A percentile compares a stretch with the other conserved stretches of the same genome.
phyloP scores from a whole-genome alignment of 345 rosid genomes.

The Boechera stricta region DNA sequence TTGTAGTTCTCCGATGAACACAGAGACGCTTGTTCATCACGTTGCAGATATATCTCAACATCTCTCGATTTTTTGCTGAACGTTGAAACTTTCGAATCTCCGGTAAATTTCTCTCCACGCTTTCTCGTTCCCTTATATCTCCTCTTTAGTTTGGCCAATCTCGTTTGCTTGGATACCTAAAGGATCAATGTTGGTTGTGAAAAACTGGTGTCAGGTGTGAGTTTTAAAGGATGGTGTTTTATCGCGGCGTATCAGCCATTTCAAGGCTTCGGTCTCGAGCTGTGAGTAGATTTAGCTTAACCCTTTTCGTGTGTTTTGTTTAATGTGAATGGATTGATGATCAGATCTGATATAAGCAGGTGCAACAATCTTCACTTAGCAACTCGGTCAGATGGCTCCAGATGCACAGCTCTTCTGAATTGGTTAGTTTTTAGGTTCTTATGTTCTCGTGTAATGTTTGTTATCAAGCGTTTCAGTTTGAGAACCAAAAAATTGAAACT shows the following conservation, averaged over 20 bases:
- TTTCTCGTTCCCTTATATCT: background rate
- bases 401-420: constrained; percentile 68
- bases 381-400: constrained; percentile 83
- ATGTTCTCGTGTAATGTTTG: background rate
- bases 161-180: background rate
- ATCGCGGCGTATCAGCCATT: constrained; percentile 57
- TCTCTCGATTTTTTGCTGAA: background rate
- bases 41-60: constrained; percentile 3
- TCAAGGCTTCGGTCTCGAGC: constrained; percentile 66
- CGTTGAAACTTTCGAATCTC: constrained; percentile 21
- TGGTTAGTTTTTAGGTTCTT: constrained; percentile 47
- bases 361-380: constrained; percentile 57
- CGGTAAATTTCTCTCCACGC: background rate
- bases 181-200: constrained; percentile 7
- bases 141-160: background rate
- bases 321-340: constrained; percentile 6
- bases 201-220: constrained; percentile 31
- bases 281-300: constrained; percentile 47
- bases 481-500: too few species aligned
- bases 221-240: constrained; percentile 61
- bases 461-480: background rate
- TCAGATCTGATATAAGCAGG: constrained; percentile 49
- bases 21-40: constrained; percentile 28
- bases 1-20: constrained; percentile 4
- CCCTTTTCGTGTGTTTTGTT: background rate